phyloP scores from a whole-genome alignment of 768 basidiomycete species.

The Xerocomellus intermedius region DNA sequence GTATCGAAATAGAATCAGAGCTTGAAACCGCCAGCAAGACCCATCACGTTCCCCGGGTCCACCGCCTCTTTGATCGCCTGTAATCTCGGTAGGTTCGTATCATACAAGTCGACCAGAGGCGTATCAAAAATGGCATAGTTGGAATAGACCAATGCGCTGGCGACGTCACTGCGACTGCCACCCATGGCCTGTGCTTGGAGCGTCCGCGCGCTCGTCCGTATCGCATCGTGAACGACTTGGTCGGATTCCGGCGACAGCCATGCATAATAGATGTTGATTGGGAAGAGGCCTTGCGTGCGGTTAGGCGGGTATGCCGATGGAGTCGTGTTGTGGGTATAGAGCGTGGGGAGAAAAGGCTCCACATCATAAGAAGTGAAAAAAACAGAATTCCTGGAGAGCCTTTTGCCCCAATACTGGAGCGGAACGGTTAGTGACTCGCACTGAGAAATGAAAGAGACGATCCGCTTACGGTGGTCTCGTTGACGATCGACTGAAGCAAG shows the following conservation, averaged over 20 bases:
- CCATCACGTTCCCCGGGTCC: slow-evolving; percentile 61
- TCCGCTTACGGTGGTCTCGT: slow-evolving; percentile 16
- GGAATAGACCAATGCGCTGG: slow-evolving; percentile 42
- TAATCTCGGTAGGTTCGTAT: slow-evolving; percentile 38
- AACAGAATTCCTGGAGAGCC: background rate
- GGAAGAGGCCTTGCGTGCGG: slow-evolving; percentile 36
- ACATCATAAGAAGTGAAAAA: slow-evolving; percentile 25
- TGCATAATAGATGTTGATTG: slow-evolving; percentile 44
- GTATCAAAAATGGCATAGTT: slow-evolving; percentile 60
- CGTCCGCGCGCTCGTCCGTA: slow-evolving; percentile 35
- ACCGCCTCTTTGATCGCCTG: slow-evolving; percentile 41
- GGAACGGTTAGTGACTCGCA: background rate
- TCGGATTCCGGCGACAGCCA: background rate
- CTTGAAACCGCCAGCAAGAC: slow-evolving; percentile 63
- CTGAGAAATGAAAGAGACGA: background rate
- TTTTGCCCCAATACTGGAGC: slow-evolving; percentile 18
- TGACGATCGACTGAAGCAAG: slow-evolving; percentile 16
- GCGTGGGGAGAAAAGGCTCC: slow-evolving; percentile 50
- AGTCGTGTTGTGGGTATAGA: slow-evolving; percentile 37
- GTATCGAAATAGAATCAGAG: slow-evolving; percentile 25
- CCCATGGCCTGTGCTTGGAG: slow-evolving; percentile 37
- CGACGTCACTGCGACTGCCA: slow-evolving; percentile 32
- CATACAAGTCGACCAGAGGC: slow-evolving; percentile 47
- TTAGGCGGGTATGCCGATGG: slow-evolving; percentile 47
- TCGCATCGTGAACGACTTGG: slow-evolving; percentile 34